phyloP scores from a whole-genome alignment of 148 eudicot species.

The Talinum fruticosum region DNA sequence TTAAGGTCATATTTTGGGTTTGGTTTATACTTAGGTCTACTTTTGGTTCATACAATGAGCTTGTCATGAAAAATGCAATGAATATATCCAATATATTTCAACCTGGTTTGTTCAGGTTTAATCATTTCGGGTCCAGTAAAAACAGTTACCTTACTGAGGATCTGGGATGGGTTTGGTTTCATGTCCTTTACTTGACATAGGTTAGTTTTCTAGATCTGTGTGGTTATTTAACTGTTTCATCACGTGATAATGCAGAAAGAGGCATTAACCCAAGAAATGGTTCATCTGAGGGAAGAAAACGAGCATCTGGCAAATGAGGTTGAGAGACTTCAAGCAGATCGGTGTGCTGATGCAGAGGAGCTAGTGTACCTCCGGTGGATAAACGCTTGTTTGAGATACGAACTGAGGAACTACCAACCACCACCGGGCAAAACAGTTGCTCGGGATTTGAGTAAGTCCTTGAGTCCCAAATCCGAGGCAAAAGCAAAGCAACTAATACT shows the following conservation, averaged over 20 bases:
- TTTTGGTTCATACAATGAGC: too few species aligned
- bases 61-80: too few species aligned
- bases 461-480: conserved; percentile 71
- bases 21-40: too few species aligned
- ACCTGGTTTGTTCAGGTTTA: too few species aligned
- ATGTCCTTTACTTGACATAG: too few species aligned
- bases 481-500: conserved; percentile 75
- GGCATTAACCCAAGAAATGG: conserved; percentile 38
- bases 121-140: too few species aligned
- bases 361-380: conserved; percentile 88
- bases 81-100: too few species aligned
- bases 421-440: conserved; percentile 63
- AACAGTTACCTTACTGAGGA: too few species aligned
- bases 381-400: conserved; percentile 84
- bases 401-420: conserved; percentile 64
- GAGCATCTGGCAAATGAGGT: conserved; percentile 50
- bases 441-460: conserved; percentile 68
- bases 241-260: conserved; percentile 38
- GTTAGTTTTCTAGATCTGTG: background rate
- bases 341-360: conserved; percentile 71
- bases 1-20: too few species aligned
- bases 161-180: too few species aligned
- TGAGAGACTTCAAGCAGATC: conserved; percentile 61
- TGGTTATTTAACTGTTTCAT: background rate
- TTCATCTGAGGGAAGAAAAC: conserved; percentile 50